Conservation (phyloP, 768 basidiomycete genomes). For the Suillus americanus region DNA sequence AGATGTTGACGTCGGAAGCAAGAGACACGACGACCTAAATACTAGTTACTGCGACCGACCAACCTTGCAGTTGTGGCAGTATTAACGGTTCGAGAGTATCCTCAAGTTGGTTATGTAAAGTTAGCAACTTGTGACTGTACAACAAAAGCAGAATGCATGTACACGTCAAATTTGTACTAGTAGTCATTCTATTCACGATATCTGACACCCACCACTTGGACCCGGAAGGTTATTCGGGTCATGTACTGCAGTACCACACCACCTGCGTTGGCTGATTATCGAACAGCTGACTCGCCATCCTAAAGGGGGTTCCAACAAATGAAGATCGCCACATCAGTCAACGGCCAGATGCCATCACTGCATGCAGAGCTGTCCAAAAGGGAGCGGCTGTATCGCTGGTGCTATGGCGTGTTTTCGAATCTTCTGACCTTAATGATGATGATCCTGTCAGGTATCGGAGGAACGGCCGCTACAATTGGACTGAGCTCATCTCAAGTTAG, state of each 20-base stretch:
- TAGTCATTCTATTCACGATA: not conserved
- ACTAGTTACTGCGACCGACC: not conserved
- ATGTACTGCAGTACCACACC: not conserved
- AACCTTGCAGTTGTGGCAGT: not conserved
- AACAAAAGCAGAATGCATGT: not conserved
- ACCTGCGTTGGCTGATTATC: not conserved
- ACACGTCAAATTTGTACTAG: not conserved
- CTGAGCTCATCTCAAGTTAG: not conserved
- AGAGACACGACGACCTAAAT: not conserved
- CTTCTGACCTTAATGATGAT: not conserved
- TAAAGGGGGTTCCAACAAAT: too few species aligned
- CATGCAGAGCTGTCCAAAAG: not conserved
- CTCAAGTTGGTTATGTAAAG: not conserved
- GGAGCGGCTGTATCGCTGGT: not conserved
- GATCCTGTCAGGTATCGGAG: slow-evolving; percentile 1
- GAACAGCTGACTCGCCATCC: too few species aligned
- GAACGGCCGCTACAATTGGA: slow-evolving; percentile 10
- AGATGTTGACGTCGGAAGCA: not conserved
- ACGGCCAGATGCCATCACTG: not conserved
- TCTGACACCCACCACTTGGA: too few species aligned
- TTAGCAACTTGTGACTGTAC: not conserved
- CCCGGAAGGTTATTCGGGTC: not conserved
- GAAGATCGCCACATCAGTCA: not conserved
- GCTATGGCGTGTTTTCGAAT: not conserved
- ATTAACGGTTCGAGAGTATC: not conserved